Evolutionary conservation across 139 green algal species (phyloP).

Genomic region (Chlamydomonas incerta): DNA sequence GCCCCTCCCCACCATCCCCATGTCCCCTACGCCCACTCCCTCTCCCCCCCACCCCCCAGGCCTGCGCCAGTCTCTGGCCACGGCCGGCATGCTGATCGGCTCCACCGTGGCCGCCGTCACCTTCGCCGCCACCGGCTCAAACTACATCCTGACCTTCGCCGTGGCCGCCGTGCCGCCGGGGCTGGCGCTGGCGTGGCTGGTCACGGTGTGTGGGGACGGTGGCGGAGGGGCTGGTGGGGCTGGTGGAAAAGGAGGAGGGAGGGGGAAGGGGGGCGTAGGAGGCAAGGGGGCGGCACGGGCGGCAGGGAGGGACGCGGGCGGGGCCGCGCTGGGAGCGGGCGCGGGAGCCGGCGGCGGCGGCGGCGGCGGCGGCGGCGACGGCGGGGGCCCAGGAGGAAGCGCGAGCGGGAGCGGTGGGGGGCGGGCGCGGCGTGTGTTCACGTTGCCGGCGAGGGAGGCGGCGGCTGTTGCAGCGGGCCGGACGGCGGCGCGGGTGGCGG

Average conservation of each 20-base stretch:
- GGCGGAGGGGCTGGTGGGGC: not conserved
- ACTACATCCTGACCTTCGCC: slow-evolving; percentile 82
- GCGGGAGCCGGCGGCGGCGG: not conserved
- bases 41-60: slow-evolving; percentile 46
- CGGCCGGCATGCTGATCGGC: slow-evolving; percentile 79
- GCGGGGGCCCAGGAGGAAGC: no score
- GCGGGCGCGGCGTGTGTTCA: no score
- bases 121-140: slow-evolving; percentile 70
- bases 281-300: no score
- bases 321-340: no score
- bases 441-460: no score
- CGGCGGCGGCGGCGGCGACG: not conserved
- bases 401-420: no score
- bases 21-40: no score
- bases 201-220: slow-evolving; percentile 12
- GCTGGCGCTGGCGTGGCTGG: slow-evolving; percentile 69
- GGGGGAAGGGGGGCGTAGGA: no score
- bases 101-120: slow-evolving; percentile 65
- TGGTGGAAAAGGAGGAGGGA: not conserved
- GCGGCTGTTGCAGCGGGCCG: no score
- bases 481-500: no score
- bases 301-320: no score
- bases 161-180: slow-evolving; percentile 68
- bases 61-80: slow-evolving; percentile 81
- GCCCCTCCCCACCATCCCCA: no score